Evolutionary conservation across 345 rosid genomes (phyloP).

Genomic region (Eucalyptus cladocalyx): DNA sequence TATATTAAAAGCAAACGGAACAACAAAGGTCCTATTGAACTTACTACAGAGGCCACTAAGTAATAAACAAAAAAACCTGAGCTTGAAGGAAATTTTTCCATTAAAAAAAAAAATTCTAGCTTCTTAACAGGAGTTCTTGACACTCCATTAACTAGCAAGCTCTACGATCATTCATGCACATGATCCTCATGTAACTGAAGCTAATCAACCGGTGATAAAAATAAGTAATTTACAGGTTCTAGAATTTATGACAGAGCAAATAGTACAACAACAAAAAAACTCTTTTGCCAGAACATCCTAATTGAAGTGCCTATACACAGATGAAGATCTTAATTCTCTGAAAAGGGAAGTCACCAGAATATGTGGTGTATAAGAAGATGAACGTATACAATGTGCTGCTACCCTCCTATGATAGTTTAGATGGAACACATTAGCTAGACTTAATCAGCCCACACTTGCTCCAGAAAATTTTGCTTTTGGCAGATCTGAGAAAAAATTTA

Average conservation of each 20-base stretch:
- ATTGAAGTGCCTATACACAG: neutral
- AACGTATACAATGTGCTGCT: neutral
- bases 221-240: neutral
- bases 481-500: neutral
- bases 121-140: neutral
- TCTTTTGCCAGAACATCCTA: neutral
- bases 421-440: neutral
- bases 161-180: neutral
- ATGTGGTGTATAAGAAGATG: neutral
- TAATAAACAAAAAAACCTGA: neutral
- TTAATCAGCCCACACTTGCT: neutral
- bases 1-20: neutral
- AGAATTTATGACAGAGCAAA: neutral
- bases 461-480: neutral
- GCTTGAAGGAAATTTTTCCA: neutral
- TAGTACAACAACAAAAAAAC: neutral
- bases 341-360: neutral
- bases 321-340: neutral
- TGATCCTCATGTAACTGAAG: neutral
- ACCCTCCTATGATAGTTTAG: neutral
- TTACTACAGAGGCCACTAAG: neutral
- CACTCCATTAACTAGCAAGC: neutral
- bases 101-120: neutral
- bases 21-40: neutral
- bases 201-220: neutral